Conservation (phyloP, 768 basidiomycete genomes). For the Strobilomyces dryophilus region DNA sequence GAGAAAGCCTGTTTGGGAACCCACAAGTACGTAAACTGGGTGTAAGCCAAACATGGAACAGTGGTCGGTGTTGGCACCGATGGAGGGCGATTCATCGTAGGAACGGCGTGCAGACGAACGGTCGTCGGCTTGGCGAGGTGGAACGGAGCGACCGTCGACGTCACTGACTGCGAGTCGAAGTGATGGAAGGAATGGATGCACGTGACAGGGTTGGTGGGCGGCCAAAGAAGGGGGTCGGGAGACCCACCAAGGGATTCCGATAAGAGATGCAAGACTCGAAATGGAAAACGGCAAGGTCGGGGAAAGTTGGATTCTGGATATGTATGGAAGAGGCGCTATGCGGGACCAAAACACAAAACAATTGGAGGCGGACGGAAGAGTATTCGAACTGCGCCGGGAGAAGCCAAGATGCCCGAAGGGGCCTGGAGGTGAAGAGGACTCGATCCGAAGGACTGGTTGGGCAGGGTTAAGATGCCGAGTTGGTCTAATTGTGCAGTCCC, state of each 20-base stretch:
- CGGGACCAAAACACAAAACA: background rate
- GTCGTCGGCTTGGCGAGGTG: background rate
- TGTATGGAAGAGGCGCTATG: constrained; percentile 1
- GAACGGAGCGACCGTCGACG: background rate
- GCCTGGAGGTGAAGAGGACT: background rate
- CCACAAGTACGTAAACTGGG: constrained; percentile 10
- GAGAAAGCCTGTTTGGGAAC: background rate
- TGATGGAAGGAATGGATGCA: background rate
- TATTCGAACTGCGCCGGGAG: background rate
- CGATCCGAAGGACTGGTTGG: constrained; percentile 8
- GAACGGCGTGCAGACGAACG: background rate
- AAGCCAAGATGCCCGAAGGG: constrained; percentile 7
- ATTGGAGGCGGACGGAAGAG: constrained; percentile 4
- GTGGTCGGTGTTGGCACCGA: background rate
- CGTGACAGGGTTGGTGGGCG: background rate
- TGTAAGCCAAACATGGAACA: background rate
- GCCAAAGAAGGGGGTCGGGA: constrained; percentile 2
- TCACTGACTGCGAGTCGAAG: background rate
- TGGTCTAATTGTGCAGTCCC: background rate
- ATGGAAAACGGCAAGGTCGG: constrained; percentile 18
- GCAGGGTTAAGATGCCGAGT: background rate
- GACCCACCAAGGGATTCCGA: background rate
- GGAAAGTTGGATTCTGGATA: constrained; percentile 12
- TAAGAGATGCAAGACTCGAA: constrained; percentile 7
- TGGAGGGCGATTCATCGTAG: background rate